Evolutionary conservation across 305 asterid genomes (phyloP).

Genomic region (Fraxinus latifolia): DNA sequence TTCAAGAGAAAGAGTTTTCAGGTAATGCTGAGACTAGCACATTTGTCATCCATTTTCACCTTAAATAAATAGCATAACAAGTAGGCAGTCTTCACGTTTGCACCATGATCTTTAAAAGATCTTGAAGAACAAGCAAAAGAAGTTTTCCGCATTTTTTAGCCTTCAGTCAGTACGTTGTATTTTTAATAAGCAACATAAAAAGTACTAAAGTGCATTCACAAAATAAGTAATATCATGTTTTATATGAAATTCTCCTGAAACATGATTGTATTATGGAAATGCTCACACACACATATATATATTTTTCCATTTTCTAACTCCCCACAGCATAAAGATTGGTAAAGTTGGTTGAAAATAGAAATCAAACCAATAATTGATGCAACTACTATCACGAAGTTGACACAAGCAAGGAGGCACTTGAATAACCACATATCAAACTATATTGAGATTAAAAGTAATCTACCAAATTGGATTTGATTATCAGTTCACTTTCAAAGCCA

Average conservation of each 20-base stretch:
- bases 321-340: background rate
- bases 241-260: background rate
- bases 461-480: constrained; percentile 26
- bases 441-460: constrained; percentile 3
- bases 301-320: background rate
- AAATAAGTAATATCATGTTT: background rate
- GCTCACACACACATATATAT: background rate
- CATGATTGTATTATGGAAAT: background rate
- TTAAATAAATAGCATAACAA: constrained; percentile 18
- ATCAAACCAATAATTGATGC: background rate
- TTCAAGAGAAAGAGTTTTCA: constrained; percentile 2
- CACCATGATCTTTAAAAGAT: constrained; percentile 22
- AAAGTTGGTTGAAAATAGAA: background rate
- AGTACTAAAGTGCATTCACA: background rate
- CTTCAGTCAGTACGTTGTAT: constrained; percentile 17
- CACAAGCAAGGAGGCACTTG: background rate
- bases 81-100: constrained; percentile 13
- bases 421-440: background rate
- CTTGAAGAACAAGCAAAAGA: constrained; percentile 17
- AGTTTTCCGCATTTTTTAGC: constrained; percentile 26
- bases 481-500: constrained; percentile 8
- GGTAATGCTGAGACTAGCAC: constrained; percentile 9
- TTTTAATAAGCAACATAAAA: background rate
- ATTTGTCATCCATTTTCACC: constrained; percentile 23
- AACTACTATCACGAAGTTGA: background rate